Evolutionary conservation across 768 basidiomycete genomes (phyloP), one percentile per base, ranked within the genome.

Genomic region (Auricularia auricula-judae): DNA sequence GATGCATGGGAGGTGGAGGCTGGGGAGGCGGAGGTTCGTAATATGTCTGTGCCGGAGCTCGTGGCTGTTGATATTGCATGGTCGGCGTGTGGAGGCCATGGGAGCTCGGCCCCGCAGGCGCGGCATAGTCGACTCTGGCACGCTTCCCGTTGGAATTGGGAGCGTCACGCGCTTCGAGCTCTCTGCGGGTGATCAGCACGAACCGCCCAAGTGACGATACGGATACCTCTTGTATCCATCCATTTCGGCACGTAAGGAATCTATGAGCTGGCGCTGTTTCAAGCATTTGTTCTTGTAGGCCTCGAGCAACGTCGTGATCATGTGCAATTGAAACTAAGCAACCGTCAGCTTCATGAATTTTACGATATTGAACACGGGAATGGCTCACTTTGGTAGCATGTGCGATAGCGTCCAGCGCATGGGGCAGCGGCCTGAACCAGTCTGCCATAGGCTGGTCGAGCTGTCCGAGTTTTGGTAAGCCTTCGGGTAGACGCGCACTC

Each of bases 401-500:
- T 51, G 88, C 85, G 34, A 88, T 74, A 33, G 80, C 72, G 70
- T 93, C 89, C 35, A 91, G 73, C 2, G 82, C 75, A 64, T 77
- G 74, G 7, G 88, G 84, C 35, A 87, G 74, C 39, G 84, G 81
- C 10, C 79, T 79, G 75, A 93, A 93, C 90, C 90, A 92, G 36
- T 86, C 81, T 11, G 86, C 84, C 88, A 93, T 91, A 0, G 91
- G 90, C 1, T 81, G 75, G 8, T 88, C 88, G 81, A 93, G 47
- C 47, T 51, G 7, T 16, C 21, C 10, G 11, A 18, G 4, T 5
- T 51, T 16, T 44, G 43, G 10, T 18, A 44, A 18, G 10, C 18
- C 43, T 10, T 11, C 43, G 11, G 11, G 18, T 10, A 10, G 11
- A 3, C 10, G 43, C 43, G 11, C 43, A 44, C 43, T 11, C 43